Percentiles rank a stretch among this genome's conserved stretches.
Evolutionary conservation across 2,329 filamentous ascomycete genomes (phyloP).

Genomic region (Aspergillus pseudoglaucus): DNA sequence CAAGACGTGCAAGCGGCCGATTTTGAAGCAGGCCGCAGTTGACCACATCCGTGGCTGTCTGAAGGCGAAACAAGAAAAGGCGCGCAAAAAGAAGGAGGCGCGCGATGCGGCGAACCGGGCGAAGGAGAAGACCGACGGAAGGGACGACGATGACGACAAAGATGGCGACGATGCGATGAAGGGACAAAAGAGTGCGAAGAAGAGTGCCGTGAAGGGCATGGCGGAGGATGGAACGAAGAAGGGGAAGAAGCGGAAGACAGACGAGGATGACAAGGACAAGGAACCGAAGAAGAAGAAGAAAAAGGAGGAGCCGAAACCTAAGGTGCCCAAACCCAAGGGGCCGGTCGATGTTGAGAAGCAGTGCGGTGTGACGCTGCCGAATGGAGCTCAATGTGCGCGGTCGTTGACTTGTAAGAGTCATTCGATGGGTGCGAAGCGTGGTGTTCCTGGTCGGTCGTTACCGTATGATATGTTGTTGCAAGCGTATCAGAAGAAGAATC

Average conservation of each 20-base stretch:
- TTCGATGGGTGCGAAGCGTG: constrained; percentile 87
- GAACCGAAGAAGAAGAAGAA: constrained; percentile 87
- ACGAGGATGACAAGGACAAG: constrained; percentile 64
- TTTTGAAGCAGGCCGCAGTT: constrained; percentile 67
- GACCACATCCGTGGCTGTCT: constrained; percentile 79
- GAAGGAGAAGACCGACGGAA: constrained; percentile 42
- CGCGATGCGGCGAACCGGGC: constrained; percentile 63
- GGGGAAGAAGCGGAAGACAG: constrained; percentile 73
- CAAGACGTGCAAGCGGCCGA: constrained; percentile 89
- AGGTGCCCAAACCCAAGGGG: constrained; percentile 77
- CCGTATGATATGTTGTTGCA: constrained; percentile 89
- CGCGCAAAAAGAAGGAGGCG: constrained; percentile 68
- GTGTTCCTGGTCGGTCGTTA: constrained; percentile 76
- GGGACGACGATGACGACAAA: constrained; percentile 40
- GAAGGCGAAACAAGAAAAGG: constrained; percentile 75
- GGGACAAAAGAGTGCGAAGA: constrained; percentile 60
- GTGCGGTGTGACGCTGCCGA: constrained; percentile 79
- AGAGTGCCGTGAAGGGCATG: constrained; percentile 43
- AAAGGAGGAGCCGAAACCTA: constrained; percentile 83
- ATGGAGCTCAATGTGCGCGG: constrained; percentile 78
- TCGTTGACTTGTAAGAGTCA: constrained; percentile 92
- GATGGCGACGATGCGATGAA: constrained; percentile 41
- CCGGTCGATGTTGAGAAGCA: constrained; percentile 92
- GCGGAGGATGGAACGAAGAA: constrained; percentile 55
- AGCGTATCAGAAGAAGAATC: constrained; percentile 94